A percentile compares a stretch with the other conserved stretches of the same genome.
These are phyloP conservation scores for Eucalyptus erythrocorys DNA, from an alignment of 345 rosid genomes.

Conservation along the genomic window DNA sequence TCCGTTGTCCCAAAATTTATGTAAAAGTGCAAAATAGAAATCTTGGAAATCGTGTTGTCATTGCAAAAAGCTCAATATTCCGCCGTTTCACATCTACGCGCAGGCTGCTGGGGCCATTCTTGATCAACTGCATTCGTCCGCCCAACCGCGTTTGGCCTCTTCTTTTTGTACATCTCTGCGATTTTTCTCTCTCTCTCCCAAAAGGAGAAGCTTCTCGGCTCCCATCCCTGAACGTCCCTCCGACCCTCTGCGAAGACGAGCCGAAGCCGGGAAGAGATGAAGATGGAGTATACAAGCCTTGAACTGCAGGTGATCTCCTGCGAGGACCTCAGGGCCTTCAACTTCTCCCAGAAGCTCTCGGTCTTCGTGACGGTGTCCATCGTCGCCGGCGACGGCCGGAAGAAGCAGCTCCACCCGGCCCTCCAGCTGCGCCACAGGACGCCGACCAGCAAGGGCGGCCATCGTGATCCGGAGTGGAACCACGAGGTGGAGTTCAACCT, in stretches of 20 bases:
- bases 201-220: neutral
- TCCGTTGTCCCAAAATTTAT: neutral
- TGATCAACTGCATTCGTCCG: neutral
- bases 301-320: slow-evolving; percentile 25
- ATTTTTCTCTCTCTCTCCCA: neutral
- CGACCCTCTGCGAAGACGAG: neutral
- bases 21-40: neutral
- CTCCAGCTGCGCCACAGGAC: slow-evolving; percentile 12
- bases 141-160: neutral
- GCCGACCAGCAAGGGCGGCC: slow-evolving; percentile 4
- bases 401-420: neutral
- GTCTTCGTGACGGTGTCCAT: slow-evolving; percentile 18
- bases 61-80: neutral
- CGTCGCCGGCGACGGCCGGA: neutral
- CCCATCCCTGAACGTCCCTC: neutral
- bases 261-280: neutral
- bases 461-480: slow-evolving; percentile 31
- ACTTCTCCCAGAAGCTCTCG: slow-evolving; percentile 28
- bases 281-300: slow-evolving; percentile 12
- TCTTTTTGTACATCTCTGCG: neutral
- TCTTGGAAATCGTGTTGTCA: neutral
- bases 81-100: neutral
- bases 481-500: slow-evolving; percentile 23
- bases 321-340: slow-evolving; percentile 25
- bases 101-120: neutral